Evolutionary conservation across 1,284 basidiomycete species (phyloP), one percentile per base, ranked within the genome.

Genomic region (Agaricales sp.): DNA sequence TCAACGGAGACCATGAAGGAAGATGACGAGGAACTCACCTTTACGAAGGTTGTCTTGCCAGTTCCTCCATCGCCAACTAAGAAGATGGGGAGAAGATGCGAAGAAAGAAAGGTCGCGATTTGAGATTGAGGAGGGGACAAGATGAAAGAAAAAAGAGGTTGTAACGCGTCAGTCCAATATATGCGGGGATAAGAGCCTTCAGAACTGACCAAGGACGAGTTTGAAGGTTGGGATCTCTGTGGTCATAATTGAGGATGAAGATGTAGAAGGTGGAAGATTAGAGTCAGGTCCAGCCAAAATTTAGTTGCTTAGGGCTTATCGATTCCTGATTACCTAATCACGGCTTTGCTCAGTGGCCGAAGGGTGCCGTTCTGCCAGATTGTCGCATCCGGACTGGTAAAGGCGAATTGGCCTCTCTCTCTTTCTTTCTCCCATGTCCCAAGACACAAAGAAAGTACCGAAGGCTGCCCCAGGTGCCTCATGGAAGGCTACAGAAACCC

Each of bases 41-140:
- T 96, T 75, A 97, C 92, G 67, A 97, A 96, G 53, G 93, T 96
- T 54, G 92, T 96, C 76, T 96, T 94, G 61, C 93, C 95, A 54
- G 95, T 98, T 68, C 95, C 95, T 70, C 95, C 95, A 65, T 98
- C 95, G 63, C 95, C 94, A 62, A 97, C 94, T 88, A 50, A 25
- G 50, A 54, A 48, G 46, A 49, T 51, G 37, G 53, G 52, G 55
- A 60, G 57, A 53, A 41, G 47, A 45, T 47, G 48, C 52, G 58
- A 56, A 55, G 54, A 57, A 8, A 47, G 43, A n/a, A 43, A 16
- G 19, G 48, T 43, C 21, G 25, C 24, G 47, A 49, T 43, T 39
- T 23, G 53, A 50, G 43, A 51, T 49, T 35, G 50, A 51, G 53
- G 52, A 52, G 53, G 50, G 14, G 26, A 6, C 26, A 30, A 58